Evolutionary conservation across 2,329 filamentous ascomycete species (phyloP).

Genomic region (Claviceps sorghi): DNA sequence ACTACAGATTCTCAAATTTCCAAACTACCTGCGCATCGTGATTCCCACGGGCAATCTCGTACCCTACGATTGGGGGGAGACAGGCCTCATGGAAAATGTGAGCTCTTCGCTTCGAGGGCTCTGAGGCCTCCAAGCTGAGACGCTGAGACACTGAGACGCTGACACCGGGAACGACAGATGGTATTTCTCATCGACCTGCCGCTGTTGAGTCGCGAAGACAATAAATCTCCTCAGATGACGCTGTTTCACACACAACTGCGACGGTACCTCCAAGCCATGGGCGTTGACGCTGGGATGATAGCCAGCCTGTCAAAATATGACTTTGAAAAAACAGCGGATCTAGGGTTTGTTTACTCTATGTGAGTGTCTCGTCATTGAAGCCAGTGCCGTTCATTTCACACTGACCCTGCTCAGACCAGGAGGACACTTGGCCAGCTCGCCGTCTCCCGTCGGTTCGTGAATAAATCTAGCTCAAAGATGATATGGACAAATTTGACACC

Average conservation of each 20-base stretch:
- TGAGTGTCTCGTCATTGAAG: slow-evolving; percentile 19
- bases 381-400: slow-evolving; percentile 4
- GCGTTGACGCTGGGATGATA: slow-evolving; percentile 48
- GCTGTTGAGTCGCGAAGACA: slow-evolving; percentile 25
- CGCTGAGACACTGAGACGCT: background rate
- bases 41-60: slow-evolving; percentile 80
- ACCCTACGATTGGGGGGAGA: slow-evolving; percentile 79
- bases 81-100: slow-evolving; percentile 72
- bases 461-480: slow-evolving; percentile 4
- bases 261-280: slow-evolving; percentile 54
- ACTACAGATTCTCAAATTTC: slow-evolving; percentile 74
- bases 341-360: slow-evolving; percentile 80
- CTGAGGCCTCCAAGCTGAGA: background rate
- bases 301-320: slow-evolving; percentile 64
- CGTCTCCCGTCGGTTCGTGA: slow-evolving; percentile 18
- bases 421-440: slow-evolving; percentile 16
- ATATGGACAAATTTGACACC: background rate
- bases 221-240: slow-evolving; percentile 18
- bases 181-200: slow-evolving; percentile 91
- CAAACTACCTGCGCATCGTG: slow-evolving; percentile 59
- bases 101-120: slow-evolving; percentile 10
- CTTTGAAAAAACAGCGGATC: slow-evolving; percentile 54
- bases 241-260: slow-evolving; percentile 55
- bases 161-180: slow-evolving; percentile 37
- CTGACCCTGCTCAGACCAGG: slow-evolving; percentile 18